Conservation (phyloP, 805 yeast species). For the Candida verbasci region DNA sequence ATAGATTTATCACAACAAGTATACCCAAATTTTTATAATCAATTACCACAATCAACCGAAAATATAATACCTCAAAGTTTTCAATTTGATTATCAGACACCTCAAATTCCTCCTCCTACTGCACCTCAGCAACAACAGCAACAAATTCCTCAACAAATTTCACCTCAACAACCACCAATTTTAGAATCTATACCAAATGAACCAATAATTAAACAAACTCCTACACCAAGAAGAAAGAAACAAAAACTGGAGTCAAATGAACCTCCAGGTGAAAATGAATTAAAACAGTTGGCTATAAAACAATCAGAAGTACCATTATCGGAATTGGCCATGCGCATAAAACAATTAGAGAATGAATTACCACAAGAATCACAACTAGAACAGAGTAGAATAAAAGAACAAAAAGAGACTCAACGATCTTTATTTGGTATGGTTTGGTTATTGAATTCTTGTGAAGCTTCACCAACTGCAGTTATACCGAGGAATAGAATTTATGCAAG, state of each 20-base stretch:
- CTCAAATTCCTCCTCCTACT: background rate
- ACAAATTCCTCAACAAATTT: background rate
- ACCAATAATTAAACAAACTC: background rate
- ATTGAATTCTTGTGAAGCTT: slow-evolving; percentile 57
- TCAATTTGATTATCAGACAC: slow-evolving; percentile 3
- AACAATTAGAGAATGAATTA: slow-evolving; percentile 33
- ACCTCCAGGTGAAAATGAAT: slow-evolving; percentile 30
- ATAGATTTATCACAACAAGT: slow-evolving; percentile 3
- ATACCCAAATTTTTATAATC: slow-evolving; percentile 1
- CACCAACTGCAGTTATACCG: slow-evolving; percentile 39
- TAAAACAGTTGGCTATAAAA: slow-evolving; percentile 33
- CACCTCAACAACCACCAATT: background rate
- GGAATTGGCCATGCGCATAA: slow-evolving; percentile 42
- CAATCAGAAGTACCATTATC: slow-evolving; percentile 32
- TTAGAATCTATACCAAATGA: slow-evolving; percentile 1
- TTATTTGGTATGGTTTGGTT: slow-evolving; percentile 82
- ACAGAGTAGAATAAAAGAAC: slow-evolving; percentile 9
- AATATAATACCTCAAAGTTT: background rate
- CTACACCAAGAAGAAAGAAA: slow-evolving; percentile 20
- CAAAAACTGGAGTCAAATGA: slow-evolving; percentile 8
- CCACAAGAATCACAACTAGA: slow-evolving; percentile 1
- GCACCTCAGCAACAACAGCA: background rate
- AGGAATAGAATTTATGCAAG: slow-evolving; percentile 40
- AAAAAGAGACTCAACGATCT: slow-evolving; percentile 61
- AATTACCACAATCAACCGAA: background rate